phyloP scores from a whole-genome alignment of 306 rosid species.

The Pachyrhizus erosus region DNA sequence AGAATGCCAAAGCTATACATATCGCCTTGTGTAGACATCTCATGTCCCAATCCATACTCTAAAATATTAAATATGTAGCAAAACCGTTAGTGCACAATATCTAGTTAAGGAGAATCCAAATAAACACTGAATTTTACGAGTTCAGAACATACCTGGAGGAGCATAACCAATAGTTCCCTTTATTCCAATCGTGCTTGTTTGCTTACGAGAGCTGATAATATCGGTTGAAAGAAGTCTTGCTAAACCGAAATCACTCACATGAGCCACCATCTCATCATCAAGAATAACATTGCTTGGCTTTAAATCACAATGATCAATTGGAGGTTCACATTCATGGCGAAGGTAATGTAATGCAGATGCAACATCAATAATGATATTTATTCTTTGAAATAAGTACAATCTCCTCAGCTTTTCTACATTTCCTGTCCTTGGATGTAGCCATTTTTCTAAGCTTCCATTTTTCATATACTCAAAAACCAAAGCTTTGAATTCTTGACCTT shows the following conservation, averaged over 20 bases:
- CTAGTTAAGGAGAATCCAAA: not conserved
- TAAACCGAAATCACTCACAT: slow-evolving; percentile 39
- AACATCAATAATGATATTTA: slow-evolving; percentile 16
- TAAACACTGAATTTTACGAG: not conserved
- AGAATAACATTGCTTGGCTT: slow-evolving; percentile 5
- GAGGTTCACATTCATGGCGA: slow-evolving; percentile 7
- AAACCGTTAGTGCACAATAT: not conserved
- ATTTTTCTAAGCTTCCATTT: slow-evolving; percentile 15
- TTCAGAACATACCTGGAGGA: not conserved
- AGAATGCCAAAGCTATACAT: not conserved
- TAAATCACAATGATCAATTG: slow-evolving; percentile 19
- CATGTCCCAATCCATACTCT: not conserved
- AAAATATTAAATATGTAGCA: not conserved
- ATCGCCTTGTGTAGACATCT: not conserved
- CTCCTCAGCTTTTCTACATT: not conserved
- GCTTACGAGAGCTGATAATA: not conserved
- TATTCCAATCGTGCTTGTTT: not conserved
- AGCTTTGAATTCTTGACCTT: slow-evolving; percentile 37
- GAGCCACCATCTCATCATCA: slow-evolving; percentile 11
- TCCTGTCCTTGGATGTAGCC: slow-evolving; percentile 7
- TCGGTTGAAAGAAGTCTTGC: slow-evolving; percentile 27
- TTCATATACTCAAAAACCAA: not conserved
- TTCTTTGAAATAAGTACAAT: not conserved
- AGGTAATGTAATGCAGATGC: too few relatives aligned
- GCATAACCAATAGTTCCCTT: not conserved